phyloP scores from a whole-genome alignment of 2,329 filamentous ascomycete genomes.

The Truncatella angustata region DNA sequence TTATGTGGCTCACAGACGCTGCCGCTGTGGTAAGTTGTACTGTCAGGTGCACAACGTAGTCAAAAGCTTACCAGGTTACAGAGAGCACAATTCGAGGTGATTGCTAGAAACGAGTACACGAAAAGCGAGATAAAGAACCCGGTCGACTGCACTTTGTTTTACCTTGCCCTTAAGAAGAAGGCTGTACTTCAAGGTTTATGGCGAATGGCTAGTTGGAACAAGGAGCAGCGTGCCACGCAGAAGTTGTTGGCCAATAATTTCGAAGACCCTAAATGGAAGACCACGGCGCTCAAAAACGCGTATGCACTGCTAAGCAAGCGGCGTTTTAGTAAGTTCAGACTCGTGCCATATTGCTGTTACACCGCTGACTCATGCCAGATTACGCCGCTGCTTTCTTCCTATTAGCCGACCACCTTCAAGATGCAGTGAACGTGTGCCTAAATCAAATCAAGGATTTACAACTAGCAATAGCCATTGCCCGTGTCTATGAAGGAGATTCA shows the following conservation, averaged over 20 bases:
- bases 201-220: slow-evolving; percentile 90
- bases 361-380: slow-evolving; percentile 48
- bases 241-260: slow-evolving; percentile 89
- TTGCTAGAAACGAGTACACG: slow-evolving; percentile 92
- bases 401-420: slow-evolving; percentile 77
- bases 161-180: slow-evolving; percentile 89
- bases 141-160: slow-evolving; percentile 86
- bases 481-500: slow-evolving; percentile 84
- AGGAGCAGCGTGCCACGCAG: slow-evolving; percentile 78
- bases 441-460: slow-evolving; percentile 87
- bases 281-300: slow-evolving; percentile 89
- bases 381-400: slow-evolving; percentile 97
- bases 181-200: slow-evolving; percentile 85
- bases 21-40: slow-evolving; percentile 65
- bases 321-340: slow-evolving; percentile 66
- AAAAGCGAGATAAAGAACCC: slow-evolving; percentile 85
- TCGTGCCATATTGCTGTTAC: background rate
- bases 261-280: slow-evolving; percentile 80
- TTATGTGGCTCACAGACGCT: slow-evolving; percentile 87
- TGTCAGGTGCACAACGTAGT: background rate
- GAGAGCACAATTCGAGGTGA: slow-evolving; percentile 79
- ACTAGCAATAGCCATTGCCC: slow-evolving; percentile 81
- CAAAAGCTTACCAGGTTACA: slow-evolving; percentile 27
- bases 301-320: slow-evolving; percentile 91
- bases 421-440: slow-evolving; percentile 82